These are phyloP conservation scores for Tremella yokohamensis DNA, from an alignment of 768 basidiomycete genomes.

Conservation along the genomic window DNA sequence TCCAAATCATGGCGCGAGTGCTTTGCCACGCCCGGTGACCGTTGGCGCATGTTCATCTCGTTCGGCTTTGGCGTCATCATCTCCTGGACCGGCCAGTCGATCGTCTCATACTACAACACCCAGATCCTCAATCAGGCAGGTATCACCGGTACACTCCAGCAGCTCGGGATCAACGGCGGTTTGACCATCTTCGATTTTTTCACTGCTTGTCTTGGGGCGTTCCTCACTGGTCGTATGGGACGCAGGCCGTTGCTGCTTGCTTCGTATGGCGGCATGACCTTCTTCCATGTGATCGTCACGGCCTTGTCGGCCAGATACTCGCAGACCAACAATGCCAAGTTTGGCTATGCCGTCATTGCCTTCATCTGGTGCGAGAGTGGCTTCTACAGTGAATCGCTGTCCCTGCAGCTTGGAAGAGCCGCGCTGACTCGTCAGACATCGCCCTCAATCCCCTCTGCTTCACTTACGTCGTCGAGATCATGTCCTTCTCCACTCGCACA, in stretches of 20 bases:
- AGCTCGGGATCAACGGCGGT: constrained; percentile 17
- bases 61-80: constrained; percentile 71
- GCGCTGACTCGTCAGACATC: constrained; percentile 4
- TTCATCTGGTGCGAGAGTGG: constrained; percentile 11
- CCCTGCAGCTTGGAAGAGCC: neutral
- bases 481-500: constrained; percentile 9
- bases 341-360: constrained; percentile 9
- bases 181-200: constrained; percentile 15
- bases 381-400: constrained; percentile 8
- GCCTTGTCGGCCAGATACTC: constrained; percentile 13
- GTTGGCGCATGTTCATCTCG: constrained; percentile 66
- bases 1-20: constrained; percentile 10
- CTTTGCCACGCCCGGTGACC: constrained; percentile 60
- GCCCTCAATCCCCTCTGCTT: constrained; percentile 9
- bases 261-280: neutral
- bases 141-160: constrained; percentile 23
- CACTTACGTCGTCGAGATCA: constrained; percentile 9
- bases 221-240: constrained; percentile 9
- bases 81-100: constrained; percentile 59
- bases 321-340: constrained; percentile 5
- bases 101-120: constrained; percentile 50
- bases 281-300: constrained; percentile 6
- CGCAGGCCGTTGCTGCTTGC: constrained; percentile 11
- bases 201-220: constrained; percentile 10
- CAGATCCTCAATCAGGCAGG: constrained; percentile 31